Conservation (phyloP, 768 basidiomycete species). For the Crucibulum laeve region DNA sequence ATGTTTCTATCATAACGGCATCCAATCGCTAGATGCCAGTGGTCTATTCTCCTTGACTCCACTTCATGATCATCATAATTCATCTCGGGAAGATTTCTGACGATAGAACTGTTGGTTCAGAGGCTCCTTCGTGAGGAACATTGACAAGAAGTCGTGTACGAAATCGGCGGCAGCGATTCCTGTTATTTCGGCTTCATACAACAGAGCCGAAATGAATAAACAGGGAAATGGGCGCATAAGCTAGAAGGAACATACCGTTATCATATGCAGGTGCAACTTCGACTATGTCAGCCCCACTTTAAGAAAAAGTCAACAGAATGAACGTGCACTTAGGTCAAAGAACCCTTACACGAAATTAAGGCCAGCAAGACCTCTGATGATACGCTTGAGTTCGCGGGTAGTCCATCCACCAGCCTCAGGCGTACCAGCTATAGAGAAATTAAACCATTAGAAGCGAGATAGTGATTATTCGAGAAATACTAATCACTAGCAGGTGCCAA, state of each 20-base stretch:
- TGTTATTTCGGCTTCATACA: slow-evolving; percentile 56
- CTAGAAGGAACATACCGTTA: slow-evolving; percentile 37
- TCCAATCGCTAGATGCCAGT: too few species aligned
- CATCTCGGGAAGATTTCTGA: slow-evolving; percentile 7
- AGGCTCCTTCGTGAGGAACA: slow-evolving; percentile 46
- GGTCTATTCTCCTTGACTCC: too few species aligned
- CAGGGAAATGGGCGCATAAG: background rate
- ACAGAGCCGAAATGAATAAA: slow-evolving; percentile 2
- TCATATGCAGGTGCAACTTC: slow-evolving; percentile 76
- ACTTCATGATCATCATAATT: too few species aligned
- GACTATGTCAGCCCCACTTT: slow-evolving; percentile 66
- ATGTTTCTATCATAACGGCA: too few species aligned
- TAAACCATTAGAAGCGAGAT: background rate
- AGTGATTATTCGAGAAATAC: background rate
- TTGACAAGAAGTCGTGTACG: slow-evolving; percentile 63
- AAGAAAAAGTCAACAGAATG: background rate
- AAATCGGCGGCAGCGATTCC: slow-evolving; percentile 66
- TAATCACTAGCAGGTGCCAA: slow-evolving; percentile 73
- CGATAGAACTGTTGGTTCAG: slow-evolving; percentile 12
- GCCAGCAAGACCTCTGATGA: slow-evolving; percentile 73
- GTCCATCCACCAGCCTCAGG: slow-evolving; percentile 88
- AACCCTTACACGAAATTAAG: slow-evolving; percentile 70
- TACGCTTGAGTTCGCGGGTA: slow-evolving; percentile 74
- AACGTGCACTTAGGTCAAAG: background rate
- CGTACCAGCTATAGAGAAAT: slow-evolving; percentile 56